Percentiles rank a stretch among this genome's conserved stretches.
phyloP scores from a whole-genome alignment of 176 grass and related monocot species.

The Oryza glaberrima region DNA sequence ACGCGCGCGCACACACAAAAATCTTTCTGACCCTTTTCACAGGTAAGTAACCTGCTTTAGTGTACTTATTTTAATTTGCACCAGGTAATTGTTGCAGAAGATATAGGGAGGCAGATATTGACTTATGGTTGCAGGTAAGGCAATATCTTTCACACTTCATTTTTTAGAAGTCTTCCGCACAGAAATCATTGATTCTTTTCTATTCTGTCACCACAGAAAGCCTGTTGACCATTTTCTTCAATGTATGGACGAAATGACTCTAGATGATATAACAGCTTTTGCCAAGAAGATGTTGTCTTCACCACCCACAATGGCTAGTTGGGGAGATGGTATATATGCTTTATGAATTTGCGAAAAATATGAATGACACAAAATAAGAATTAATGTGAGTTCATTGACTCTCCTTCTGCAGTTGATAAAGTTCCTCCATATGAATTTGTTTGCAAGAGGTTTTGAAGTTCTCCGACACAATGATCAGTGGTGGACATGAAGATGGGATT shows the following conservation, averaged over 20 bases:
- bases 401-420: slow-evolving; percentile 43
- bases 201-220: slow-evolving; percentile 51
- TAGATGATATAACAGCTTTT: slow-evolving; percentile 67
- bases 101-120: slow-evolving; percentile 91
- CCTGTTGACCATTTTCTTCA: slow-evolving; percentile 76
- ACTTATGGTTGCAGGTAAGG: slow-evolving; percentile 76
- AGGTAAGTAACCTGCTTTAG: slow-evolving; percentile 1
- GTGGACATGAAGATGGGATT: slow-evolving; percentile 5
- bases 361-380: neutral
- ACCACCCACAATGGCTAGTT: slow-evolving; percentile 77
- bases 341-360: slow-evolving; percentile 15
- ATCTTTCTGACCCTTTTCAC: neutral
- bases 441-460: slow-evolving; percentile 35
- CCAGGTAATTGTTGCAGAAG: slow-evolving; percentile 79
- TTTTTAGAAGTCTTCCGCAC: neutral
- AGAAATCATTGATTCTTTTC: slow-evolving; percentile 8
- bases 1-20: too few species aligned
- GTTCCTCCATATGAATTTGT: slow-evolving; percentile 54
- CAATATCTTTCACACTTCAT: neutral
- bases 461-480: slow-evolving; percentile 8
- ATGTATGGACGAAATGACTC: slow-evolving; percentile 66
- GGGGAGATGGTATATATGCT: slow-evolving; percentile 63
- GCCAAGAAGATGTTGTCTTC: slow-evolving; percentile 74
- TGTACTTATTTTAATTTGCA: slow-evolving; percentile 10
- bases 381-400: slow-evolving; percentile 36